Base-by-base conservation (phyloP, 148 eudicot genomes). In the Persicaria tinctoria region DNA sequence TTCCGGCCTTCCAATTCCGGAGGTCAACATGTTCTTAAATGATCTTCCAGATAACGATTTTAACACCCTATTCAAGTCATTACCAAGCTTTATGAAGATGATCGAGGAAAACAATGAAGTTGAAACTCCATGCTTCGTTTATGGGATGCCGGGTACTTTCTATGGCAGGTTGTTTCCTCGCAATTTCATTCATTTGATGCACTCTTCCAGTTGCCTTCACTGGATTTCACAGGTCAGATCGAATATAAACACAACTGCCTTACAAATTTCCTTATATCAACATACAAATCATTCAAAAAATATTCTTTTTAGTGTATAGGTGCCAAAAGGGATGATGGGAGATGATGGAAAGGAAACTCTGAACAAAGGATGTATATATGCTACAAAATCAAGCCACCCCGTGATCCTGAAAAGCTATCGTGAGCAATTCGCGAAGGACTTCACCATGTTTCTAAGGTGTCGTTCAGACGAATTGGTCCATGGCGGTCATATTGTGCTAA, bases 391-490 rank as follows among this genome's bases (percentile, higher is more conserved):
- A 20, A 20, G 23, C 23, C 23, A 0, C 0, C 23, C 23, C 23
- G 23, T 0, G 23, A 20, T 20, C 0, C 23, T 0, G 23, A 20
- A 20, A 20, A 20, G 23, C 23, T 20, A 20, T 20, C 23, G 23
- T 56, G 49, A 17, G 0, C 69, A 74, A 27, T 74, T 74, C 46
- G 9, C 47, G 14, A 53, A 63, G 14, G 60, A 55, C 60, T 55
- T 55, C 7, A 2, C 60, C 60, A 55, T 55, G 20, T 55, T 55
- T 55, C 20, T 74, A 18, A 74, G 14, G 53, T 59, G 46, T 9
- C 68, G 76, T 44, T 74, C 76, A n/a, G 57, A 57, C 7, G 76
- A 74, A 17, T 56, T 74, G 5, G 32, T 56, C 4, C 50, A 5
- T 41, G 76, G 68, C 4, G 76, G 68, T 9, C n/a, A 32, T 9